Base-by-base conservation (phyloP, 2,329 filamentous ascomycete species). In the Colletotrichum kahawae region DNA sequence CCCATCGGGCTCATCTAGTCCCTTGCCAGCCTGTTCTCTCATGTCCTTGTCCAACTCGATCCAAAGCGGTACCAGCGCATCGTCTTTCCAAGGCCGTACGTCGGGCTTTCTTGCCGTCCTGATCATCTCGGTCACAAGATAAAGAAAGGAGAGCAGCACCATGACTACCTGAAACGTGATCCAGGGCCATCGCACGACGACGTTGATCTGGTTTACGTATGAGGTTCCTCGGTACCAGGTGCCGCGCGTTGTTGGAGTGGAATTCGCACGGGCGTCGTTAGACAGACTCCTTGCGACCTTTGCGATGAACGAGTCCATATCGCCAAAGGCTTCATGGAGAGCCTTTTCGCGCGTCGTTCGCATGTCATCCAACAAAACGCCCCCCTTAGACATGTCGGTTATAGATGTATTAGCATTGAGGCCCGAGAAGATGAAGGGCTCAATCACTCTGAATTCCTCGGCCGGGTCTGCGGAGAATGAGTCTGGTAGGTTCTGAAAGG, bases 161-260 rank as follows among this genome's bases (percentile, higher is more conserved):
- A 43, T n/a, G 4, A 43, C 38, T 10, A 43, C 18, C 38, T 43
- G 38, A 0, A 43, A 43, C 8, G 38, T n/a, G 2, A 43, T 43
- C 38, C 38, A 43, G 38, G 38, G 38, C 38, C 38, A 43, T 5
- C 4, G 38, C 8, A 43, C 38, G 18, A 43, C 4, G 38, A 43
- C n/a, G 38, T 0, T 43, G 38, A 43, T 43, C 4, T 43, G 38
- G 8, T 3, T 43, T 0, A 0, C 10, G 1, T 43, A 43, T n/a
- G 38, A 43, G 38, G 38, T 43, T 43, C 38, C 38, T 4, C 8
- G 38, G 38, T 43, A 43, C 38, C 38, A 43, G 16, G 8, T 18
- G 38, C 38, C 1, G 8, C 18, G 8, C 0, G 5, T 43, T 5
- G 18, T 43, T 4, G 8, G 4, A 9, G 18, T 2, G 16, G 18